Base-by-base conservation (phyloP, 1,284 basidiomycete genomes). In the Ganoderma leucocontextum region DNA sequence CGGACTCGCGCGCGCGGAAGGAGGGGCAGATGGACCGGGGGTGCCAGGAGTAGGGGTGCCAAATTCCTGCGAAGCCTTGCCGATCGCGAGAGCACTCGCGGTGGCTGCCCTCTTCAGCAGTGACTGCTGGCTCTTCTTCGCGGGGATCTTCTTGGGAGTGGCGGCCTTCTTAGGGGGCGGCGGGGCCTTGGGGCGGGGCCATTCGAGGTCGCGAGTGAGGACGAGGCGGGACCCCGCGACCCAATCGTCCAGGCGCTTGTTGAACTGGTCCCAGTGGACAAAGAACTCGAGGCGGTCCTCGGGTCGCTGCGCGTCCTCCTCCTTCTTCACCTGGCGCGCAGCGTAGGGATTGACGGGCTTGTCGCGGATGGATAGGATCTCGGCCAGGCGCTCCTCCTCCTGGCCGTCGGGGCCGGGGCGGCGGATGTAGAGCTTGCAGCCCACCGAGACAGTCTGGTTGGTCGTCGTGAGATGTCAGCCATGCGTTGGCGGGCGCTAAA, bases 171-270 rank as follows among this genome's bases (percentile, higher is more conserved):
- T 91, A 80, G 87, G 86, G 59, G 80, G 79, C n/a, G 84, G 83
- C 9, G 85, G 81, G 39, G 84, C 81, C 76, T 94, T 95, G 0
- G 97, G 97, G 76, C 95, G 95, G 1, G 98, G 98, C 96, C 95
- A 98, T 79, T 98, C 95, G 73, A 99, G 88, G 77, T 98, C 96
- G 72, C 93, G 87, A 68, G 85, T 87, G 38, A 97, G 85, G 60
- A 98, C 87, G 68, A 99, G 87, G 41, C 96, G 89, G 3, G 93
- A 92, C 19, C 94, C 95, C 35, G 91, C 85, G n/a, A 99, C 93
- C 98, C 98, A 99, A 73, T 98, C 98, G 80, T 99, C 98, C 62
- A 99, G 86, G 76, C 98, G 96, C 82, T 98, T 98, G 85, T 98
- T 99, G 86, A 98, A 98, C 75, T 95, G 91, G 77, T 97, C 95